Evolutionary conservation across 2,329 filamentous ascomycete genomes (phyloP), one percentile per base, ranked within the genome.

Genomic region (Aspergillus costaricaensis): DNA sequence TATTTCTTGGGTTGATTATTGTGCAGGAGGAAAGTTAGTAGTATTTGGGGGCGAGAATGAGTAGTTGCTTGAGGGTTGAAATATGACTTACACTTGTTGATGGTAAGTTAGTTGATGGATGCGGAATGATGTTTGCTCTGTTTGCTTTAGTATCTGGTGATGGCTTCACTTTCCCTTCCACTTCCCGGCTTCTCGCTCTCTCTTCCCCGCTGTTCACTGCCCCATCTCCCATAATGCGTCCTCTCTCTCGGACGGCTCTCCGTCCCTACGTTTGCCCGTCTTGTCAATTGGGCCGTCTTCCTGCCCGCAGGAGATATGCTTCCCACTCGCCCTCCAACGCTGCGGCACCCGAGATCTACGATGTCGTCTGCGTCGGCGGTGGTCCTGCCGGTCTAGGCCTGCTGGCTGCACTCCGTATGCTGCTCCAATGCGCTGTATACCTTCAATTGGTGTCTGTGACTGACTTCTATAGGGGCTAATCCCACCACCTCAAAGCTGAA

Each of bases 331-430:
- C 72, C 14, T 61, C 74, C 50, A 47, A 21, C 8, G 30, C 39
- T 17, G 4, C 39, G 17, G 69, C 73, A 55, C 86, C 87, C 10
- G 91, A 96, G 66, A 88, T 96, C 70, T 97, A 95, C 80, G 92
- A 96, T 84, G 90, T 96, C 32, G 91, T 96, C 64, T 95, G 92
- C 70, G 90, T 96, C 57, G 92, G 92, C 62, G 93, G 92, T 63
- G 92, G 93, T 5, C 92, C 93, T 23, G 92, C 92, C 48, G 94
- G 94, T 58, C 82, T 99, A 60, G 96, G 92, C 70, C 84, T 96
- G 32, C 79, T 93, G 58, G 86, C 90, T 62, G 89, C 91, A 67
- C 82, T 95, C 47, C 88, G 91, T 93, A 83, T 68, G 83, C 74
- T 43, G 55, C 8, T 57, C 19, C 12, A 21, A 12, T 49, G 23